These are phyloP conservation scores for Ustilago cynodontis DNA, from an alignment of 1,284 basidiomycete species.

Conservation along the genomic window DNA sequence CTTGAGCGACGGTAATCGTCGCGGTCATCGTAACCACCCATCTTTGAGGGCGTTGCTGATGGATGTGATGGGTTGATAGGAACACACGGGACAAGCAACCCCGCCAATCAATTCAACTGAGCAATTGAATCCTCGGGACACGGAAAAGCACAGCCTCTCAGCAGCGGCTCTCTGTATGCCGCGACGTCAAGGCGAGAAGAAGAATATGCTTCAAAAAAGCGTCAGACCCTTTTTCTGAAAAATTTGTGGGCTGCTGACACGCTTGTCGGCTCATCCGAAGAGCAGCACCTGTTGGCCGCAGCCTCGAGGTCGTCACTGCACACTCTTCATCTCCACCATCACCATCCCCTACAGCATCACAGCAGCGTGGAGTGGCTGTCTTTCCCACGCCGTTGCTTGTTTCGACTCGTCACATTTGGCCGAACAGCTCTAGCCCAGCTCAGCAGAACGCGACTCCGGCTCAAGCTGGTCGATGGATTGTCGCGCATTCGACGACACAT, in stretches of 20 bases:
- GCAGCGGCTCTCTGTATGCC: not conserved
- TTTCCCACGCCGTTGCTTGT: not conserved
- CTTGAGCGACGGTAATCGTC: slow-evolving; percentile 33
- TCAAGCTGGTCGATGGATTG: not conserved
- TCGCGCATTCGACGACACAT: not conserved
- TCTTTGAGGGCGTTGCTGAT: not conserved
- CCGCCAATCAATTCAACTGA: too few species aligned
- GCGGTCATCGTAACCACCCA: slow-evolving; percentile 42
- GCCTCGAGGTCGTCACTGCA: not conserved
- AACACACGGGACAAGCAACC: too few species aligned
- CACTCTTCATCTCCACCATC: not conserved
- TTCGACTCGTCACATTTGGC: not conserved
- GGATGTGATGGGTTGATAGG: not conserved
- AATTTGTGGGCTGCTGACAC: slow-evolving; percentile 8
- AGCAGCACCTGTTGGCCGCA: not conserved
- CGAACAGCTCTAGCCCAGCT: not conserved
- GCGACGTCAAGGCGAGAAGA: too few species aligned
- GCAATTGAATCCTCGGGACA: too few species aligned
- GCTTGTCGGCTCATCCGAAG: slow-evolving; percentile 9
- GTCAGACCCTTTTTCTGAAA: slow-evolving; percentile 1
- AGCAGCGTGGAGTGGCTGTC: not conserved
- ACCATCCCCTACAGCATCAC: not conserved
- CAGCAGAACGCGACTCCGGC: not conserved
- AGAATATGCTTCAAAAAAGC: not conserved
- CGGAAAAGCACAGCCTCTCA: too few species aligned